Percentiles rank a stretch among this genome's conserved stretches.
These are phyloP conservation scores for Erysimum pusillum DNA, from an alignment of 441 rosid genomes.

Conservation along the genomic window DNA sequence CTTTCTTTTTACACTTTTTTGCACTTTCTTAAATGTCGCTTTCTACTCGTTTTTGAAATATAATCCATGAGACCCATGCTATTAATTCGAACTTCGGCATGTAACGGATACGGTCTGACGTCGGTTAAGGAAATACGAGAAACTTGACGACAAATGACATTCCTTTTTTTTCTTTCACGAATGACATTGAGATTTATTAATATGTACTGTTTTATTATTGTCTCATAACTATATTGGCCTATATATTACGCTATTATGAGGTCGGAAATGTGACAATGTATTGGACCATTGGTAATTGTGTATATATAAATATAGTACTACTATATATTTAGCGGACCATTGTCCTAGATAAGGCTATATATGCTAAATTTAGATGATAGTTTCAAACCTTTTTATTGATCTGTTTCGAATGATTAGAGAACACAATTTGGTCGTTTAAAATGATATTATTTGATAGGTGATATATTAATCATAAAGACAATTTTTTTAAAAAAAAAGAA, in stretches of 20 bases:
- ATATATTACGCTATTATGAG: too few relatives aligned
- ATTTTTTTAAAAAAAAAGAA: too few relatives aligned
- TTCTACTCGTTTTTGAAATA: slow-evolving; percentile 16
- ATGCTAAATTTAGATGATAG: slow-evolving; percentile 10
- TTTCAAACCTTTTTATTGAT: not conserved
- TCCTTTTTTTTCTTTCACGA: not conserved
- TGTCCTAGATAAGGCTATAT: slow-evolving; percentile 24
- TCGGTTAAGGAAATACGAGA: not conserved
- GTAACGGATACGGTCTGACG: slow-evolving; percentile 15
- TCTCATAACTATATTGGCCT: not conserved
- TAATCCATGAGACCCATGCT: not conserved
- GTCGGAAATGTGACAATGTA: slow-evolving; percentile 8
- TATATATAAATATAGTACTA: not conserved
- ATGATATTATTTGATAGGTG: not conserved
- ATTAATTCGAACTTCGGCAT: slow-evolving; percentile 14
- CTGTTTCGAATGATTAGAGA: slow-evolving; percentile 15
- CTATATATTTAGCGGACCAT: not conserved
- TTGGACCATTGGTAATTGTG: not conserved
- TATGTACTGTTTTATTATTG: not conserved
- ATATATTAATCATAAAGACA: not conserved
- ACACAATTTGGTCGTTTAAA: slow-evolving; percentile 3
- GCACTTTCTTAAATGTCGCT: slow-evolving; percentile 22
- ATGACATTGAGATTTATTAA: not conserved
- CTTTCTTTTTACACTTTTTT: not conserved
- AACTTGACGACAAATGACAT: slow-evolving; percentile 26